Conservation (phyloP, 2,329 filamentous ascomycete genomes). For the Plenodomus biglobosus region DNA sequence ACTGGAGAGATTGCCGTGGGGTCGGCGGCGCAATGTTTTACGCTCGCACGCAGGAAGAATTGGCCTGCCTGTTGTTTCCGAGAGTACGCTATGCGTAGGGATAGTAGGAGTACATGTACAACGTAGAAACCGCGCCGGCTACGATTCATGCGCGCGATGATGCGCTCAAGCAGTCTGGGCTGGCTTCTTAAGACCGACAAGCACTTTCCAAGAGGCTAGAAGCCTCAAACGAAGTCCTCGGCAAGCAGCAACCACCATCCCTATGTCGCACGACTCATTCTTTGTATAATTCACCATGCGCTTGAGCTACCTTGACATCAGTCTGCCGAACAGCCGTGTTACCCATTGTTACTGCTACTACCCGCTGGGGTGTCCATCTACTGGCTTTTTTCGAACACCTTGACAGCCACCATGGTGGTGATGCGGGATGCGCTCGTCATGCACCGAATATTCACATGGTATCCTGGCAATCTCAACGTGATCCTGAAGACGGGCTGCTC, state of each 20-base stretch:
- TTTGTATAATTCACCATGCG: constrained; percentile 16
- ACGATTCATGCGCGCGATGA: not conserved
- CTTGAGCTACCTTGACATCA: too few species aligned
- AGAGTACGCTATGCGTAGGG: not conserved
- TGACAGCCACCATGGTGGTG: not conserved
- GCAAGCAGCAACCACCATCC: not conserved
- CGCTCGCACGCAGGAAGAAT: not conserved
- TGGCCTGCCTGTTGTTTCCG: too few species aligned
- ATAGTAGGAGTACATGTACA: too few species aligned
- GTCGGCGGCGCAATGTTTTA: constrained; percentile 1
- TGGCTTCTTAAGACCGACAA: not conserved
- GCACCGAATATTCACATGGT: too few species aligned
- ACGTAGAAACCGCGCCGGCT: too few species aligned
- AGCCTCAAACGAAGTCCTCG: not conserved
- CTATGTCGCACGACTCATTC: not conserved
- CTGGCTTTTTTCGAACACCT: constrained; percentile 17
- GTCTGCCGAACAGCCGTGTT: constrained; percentile 3
- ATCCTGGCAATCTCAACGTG: not conserved
- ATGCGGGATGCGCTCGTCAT: too few species aligned
- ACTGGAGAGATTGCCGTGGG: constrained; percentile 9
- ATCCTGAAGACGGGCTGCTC: constrained; percentile 1
- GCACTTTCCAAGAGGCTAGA: not conserved
- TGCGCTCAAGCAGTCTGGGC: not conserved
- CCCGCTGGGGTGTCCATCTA: constrained; percentile 19
- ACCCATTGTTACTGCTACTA: not conserved